Percentiles rank a stretch among this genome's conserved stretches.
Evolutionary conservation across 805 yeast species (phyloP).

Genomic region (Metschnikowia cerradonensis): DNA sequence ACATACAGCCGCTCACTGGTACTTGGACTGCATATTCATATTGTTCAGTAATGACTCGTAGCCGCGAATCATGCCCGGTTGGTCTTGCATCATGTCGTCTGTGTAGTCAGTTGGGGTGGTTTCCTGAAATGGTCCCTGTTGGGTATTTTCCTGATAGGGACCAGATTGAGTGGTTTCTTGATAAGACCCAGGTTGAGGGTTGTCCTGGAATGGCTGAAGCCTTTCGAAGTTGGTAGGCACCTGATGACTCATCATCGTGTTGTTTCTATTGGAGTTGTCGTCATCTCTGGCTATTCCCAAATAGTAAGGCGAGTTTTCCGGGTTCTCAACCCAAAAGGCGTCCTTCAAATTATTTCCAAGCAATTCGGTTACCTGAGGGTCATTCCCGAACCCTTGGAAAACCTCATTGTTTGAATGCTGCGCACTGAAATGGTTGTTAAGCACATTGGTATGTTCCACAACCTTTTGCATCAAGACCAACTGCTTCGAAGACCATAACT

Average conservation of each 20-base stretch:
- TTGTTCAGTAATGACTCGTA: background rate
- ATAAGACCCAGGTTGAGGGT: background rate
- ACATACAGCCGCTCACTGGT: background rate
- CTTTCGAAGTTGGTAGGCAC: background rate
- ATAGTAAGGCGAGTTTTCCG: slow-evolving; percentile 11
- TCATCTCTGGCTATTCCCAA: slow-evolving; percentile 8
- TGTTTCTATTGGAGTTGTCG: background rate
- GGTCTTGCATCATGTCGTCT: background rate
- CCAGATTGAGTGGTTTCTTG: too few species aligned
- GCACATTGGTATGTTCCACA: slow-evolving; percentile 24
- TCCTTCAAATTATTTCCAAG: slow-evolving; percentile 42
- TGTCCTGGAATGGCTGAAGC: background rate
- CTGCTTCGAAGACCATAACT: slow-evolving; percentile 35
- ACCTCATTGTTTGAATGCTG: slow-evolving; percentile 1
- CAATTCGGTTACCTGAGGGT: slow-evolving; percentile 29
- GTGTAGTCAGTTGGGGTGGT: background rate
- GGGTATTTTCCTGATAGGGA: too few species aligned
- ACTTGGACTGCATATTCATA: background rate
- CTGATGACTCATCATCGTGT: background rate
- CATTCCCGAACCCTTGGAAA: slow-evolving; percentile 11
- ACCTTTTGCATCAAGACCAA: slow-evolving; percentile 29
- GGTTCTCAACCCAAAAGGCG: slow-evolving; percentile 49
- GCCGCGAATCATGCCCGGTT: background rate
- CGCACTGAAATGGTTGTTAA: slow-evolving; percentile 11
- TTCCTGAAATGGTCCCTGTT: background rate